Evolutionary conservation across 148 eudicot genomes (phyloP), one percentile per base, ranked within the genome.

Genomic region (Drosera capensis): DNA sequence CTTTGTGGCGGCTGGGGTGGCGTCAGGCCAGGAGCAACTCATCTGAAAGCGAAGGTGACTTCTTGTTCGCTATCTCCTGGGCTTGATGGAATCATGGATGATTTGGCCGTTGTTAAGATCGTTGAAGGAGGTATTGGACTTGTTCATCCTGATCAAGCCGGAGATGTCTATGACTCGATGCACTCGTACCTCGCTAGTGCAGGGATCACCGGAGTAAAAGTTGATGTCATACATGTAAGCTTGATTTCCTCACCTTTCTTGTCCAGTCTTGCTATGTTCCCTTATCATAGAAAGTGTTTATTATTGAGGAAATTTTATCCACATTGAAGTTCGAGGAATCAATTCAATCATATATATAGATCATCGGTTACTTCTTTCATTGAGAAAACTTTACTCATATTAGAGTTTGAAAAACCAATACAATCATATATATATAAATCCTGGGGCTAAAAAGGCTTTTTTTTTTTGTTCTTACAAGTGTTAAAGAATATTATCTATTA

Each of bases 1-100:
- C 63, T 79, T 3, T 72, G 75, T 29, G 86, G 86, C n/a, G 78
- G 78, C 1, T 74, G 86, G 86, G 81, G 81, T 7, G 86, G 86
- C 7, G 81, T 78, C 22, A 71, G 78, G 66, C 86, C 81, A 0
- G 70, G 67, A 12, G 28, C 73, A 25, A 79, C 76, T 23, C 69
- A 66, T 54, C 65, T 79, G 3, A 48, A 61, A 14, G 40, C 73
- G 3, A 68, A 53, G 46, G 42, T 75, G 2, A 41, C 66, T 12
- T 65, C 59, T 1, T 75, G 82, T 21, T 55, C 39, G n/a, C 4
- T 63, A 15, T 74, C 79, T 18, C 81, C 74, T 2, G 78, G 78
- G 6, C 72, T 74, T 7, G 66, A 54, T 23, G 67, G 78, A 13
- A 74, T 74, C 9, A 79, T 79, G 86, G 43, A 38, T 5, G 86